Base-by-base conservation (phyloP, 805 yeast species). In the Lipomyces yamanashiensis region DNA sequence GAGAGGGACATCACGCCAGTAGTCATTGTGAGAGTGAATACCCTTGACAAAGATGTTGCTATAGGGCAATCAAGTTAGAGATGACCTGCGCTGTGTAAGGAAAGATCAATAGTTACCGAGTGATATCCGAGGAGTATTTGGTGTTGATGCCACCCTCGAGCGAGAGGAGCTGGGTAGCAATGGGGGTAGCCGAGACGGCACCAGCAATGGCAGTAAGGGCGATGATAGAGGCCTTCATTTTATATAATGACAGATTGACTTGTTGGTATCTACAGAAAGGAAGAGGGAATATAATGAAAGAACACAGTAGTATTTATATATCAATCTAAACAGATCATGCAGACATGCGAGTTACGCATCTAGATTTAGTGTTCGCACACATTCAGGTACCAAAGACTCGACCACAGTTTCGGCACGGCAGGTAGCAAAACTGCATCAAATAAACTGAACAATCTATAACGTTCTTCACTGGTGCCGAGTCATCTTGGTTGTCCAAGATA, bases 1-100 rank as follows among this genome's bases (percentile, higher is more conserved):
- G 7, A 84, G 73, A 6, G 87, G 87, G 8, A 70, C 71, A 1
- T 71, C 71, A 59, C 87, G 66, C 72, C 63, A 84, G 71, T 84
- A 84, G 70, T 84, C 87, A 65, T 84, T 84, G 71, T 84, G 87
- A 3, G 85, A 81, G 67, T 84, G 87, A 33, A 84, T 75, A 7
- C 79, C 78, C 61, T 79, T 80, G 58, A 77, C 74, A 49, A 77
- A 72, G 1, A 80, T 53, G 58, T 66, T 53, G 12, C 63, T 60
- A 19, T 7, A 40, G n/a, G 9, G 13, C 40, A 37, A 13, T 15
- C 28, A 39, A 9, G 21, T 39, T 13, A 52, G 21, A 12, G 2
- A 1, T 8, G 17, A 6, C 4, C 7, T 9, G 21, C 21, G n/a
- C 9, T n/a, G 2, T 48, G 17, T 17, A 17, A 21, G 10, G 36